A percentile compares a stretch with the other conserved stretches of the same genome.
These are phyloP conservation scores for Globisporangium radiosum DNA, from an alignment of 352 stramenopile species.

Conservation along the genomic window DNA sequence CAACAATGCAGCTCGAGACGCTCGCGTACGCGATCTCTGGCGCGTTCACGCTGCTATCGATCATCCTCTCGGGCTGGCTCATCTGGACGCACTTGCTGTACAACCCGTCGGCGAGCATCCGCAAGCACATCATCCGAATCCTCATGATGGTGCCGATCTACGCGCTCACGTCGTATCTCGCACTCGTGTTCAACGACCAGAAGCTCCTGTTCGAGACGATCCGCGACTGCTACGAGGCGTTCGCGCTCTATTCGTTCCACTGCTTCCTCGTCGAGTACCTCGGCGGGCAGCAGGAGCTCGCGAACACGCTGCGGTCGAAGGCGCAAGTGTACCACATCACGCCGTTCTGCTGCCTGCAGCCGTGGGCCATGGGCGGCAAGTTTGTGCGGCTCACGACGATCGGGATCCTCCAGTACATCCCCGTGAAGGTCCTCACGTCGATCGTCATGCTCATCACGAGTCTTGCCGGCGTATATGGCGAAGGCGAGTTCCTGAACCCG, in stretches of 20 bases:
- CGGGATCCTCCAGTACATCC: constrained; percentile 92
- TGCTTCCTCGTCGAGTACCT: constrained; percentile 90
- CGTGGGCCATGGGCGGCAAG: constrained; percentile 90
- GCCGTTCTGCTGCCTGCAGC: constrained; percentile 83
- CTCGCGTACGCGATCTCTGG: constrained; percentile 83
- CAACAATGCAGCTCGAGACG: constrained; percentile 79
- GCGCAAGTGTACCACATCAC: constrained; percentile 70
- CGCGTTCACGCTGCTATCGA: constrained; percentile 80
- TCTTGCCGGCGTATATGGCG: constrained; percentile 82
- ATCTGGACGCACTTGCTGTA: constrained; percentile 87
- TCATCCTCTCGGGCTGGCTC: constrained; percentile 79
- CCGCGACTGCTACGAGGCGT: constrained; percentile 91
- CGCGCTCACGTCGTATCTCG: constrained; percentile 87
- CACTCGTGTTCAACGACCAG: constrained; percentile 86
- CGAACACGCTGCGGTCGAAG: constrained; percentile 82
- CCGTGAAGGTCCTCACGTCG: constrained; percentile 83
- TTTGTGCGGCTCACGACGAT: constrained; percentile 91
- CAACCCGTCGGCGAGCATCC: constrained; percentile 73
- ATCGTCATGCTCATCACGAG: constrained; percentile 85
- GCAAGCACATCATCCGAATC: constrained; percentile 92
- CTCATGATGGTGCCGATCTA: constrained; percentile 94
- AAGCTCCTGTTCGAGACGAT: constrained; percentile 88
- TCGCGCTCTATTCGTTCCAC: constrained; percentile 92
- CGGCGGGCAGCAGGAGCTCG: constrained; percentile 74
- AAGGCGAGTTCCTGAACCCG: constrained; percentile 84